phyloP scores from a whole-genome alignment of 768 basidiomycete genomes.

The Dioszegia aurantiaca region DNA sequence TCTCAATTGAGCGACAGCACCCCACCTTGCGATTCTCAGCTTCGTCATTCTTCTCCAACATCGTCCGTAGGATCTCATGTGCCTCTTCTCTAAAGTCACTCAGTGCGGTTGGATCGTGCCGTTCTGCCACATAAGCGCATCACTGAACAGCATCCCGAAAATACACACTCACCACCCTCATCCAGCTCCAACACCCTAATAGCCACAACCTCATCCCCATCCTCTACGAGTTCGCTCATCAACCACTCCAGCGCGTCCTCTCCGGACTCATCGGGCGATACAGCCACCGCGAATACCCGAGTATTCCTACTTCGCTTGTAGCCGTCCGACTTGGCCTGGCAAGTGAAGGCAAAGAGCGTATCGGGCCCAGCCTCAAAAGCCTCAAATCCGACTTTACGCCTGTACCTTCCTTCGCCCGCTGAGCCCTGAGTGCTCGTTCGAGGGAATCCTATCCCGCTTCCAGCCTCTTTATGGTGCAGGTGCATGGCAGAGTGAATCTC shows the following conservation, averaged over 20 bases:
- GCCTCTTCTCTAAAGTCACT: slow-evolving; percentile 71
- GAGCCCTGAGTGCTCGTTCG: slow-evolving; percentile 43
- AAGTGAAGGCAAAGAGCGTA: slow-evolving; percentile 51
- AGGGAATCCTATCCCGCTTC: slow-evolving; percentile 29
- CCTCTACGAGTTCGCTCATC: slow-evolving; percentile 69
- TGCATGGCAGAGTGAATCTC: slow-evolving; percentile 15
- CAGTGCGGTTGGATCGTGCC: slow-evolving; percentile 54
- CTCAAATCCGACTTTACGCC: slow-evolving; percentile 53
- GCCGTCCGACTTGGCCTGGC: slow-evolving; percentile 70
- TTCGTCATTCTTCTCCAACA: slow-evolving; percentile 78
- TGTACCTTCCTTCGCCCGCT: slow-evolving; percentile 39
- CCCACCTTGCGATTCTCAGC: slow-evolving; percentile 73
- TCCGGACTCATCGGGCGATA: slow-evolving; percentile 84
- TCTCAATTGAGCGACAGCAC: no score
- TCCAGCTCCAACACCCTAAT: slow-evolving; percentile 87
- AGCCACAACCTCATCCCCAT: slow-evolving; percentile 86
- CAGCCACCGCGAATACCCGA: slow-evolving; percentile 83
- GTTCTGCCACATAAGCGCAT: slow-evolving; percentile 57
- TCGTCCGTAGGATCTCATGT: slow-evolving; percentile 68
- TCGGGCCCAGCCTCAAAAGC: slow-evolving; percentile 52
- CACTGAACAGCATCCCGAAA: no score
- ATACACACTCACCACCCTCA: slow-evolving; percentile 64
- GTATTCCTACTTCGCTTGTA: slow-evolving; percentile 73
- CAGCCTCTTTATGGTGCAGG: no score
- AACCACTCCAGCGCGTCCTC: slow-evolving; percentile 86